Evolutionary conservation across 106 monocot species (phyloP).

Genomic region (Phalaenopsis aphrodite): DNA sequence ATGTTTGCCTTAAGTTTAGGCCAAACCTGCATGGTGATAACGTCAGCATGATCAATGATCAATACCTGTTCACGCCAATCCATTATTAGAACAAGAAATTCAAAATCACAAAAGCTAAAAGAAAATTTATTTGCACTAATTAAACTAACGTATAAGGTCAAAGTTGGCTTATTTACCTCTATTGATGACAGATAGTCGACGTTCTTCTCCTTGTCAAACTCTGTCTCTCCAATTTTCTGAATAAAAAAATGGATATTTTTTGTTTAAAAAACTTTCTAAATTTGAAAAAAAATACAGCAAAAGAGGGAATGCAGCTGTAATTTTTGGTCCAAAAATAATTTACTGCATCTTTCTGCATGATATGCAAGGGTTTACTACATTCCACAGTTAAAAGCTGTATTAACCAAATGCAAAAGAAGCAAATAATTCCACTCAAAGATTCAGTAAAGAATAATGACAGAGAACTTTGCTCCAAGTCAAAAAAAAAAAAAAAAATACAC

Average conservation of each 20-base stretch:
- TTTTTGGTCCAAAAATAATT: neutral
- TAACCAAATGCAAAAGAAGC: neutral
- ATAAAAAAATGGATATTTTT: neutral
- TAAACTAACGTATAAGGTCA: neutral
- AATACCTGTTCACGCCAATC: constrained; percentile 43
- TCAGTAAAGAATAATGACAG: neutral
- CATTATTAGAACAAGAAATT: neutral
- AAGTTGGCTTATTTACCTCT: constrained; percentile 44
- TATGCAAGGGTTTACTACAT: neutral
- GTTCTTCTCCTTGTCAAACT: constrained; percentile 78
- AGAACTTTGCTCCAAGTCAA: neutral
- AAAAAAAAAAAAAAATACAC: neutral
- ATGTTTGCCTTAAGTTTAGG: neutral
- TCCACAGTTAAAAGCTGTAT: neutral
- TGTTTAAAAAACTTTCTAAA: neutral
- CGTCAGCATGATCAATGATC: constrained; percentile 94
- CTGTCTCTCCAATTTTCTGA: constrained; percentile 80
- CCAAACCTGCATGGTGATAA: constrained; percentile 86
- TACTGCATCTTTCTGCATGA: neutral
- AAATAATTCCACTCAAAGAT: neutral
- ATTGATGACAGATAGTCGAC: constrained; percentile 97
- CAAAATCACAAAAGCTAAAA: constrained; percentile 4
- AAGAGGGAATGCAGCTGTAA: neutral
- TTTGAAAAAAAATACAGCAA: neutral
- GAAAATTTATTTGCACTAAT: neutral